Conservation (phyloP, 2,329 filamentous ascomycete species). For the Plenodomus biglobosus region DNA sequence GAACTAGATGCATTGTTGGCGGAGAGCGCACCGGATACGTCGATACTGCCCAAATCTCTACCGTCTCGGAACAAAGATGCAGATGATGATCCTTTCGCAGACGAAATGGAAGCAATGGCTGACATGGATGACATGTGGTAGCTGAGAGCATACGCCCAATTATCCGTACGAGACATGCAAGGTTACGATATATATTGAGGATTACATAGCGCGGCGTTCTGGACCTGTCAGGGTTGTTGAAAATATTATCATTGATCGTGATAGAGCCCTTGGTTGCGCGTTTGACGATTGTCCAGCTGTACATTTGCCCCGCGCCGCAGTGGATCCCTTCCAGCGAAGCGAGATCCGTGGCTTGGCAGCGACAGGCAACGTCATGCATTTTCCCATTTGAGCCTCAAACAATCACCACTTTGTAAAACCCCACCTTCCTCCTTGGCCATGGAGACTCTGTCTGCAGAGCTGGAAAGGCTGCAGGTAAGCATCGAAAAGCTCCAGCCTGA, state of each 20-base stretch:
- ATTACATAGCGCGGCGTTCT: conserved; percentile 33
- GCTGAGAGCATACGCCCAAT: not conserved
- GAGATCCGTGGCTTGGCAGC: conserved; percentile 13
- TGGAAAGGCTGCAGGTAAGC: conserved; percentile 55
- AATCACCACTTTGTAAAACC: conserved; percentile 7
- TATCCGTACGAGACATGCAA: not conserved
- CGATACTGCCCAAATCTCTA: conserved; percentile 9
- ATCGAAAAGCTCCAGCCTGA: conserved; percentile 23
- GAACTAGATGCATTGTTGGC: conserved; percentile 59
- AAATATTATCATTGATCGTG: not conserved
- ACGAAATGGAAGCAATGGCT: conserved; percentile 46
- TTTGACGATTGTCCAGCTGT: not conserved
- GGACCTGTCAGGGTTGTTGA: not conserved
- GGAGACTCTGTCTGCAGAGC: conserved; percentile 51
- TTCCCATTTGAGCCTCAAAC: conserved; percentile 16
- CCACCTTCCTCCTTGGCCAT: conserved; percentile 22
- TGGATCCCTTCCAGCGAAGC: conserved; percentile 11
- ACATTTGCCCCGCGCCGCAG: conserved; percentile 12
- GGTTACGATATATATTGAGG: not conserved
- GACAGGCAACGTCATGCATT: conserved; percentile 24
- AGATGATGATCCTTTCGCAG: conserved; percentile 41
- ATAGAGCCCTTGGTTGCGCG: not conserved
- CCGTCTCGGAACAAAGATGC: conserved; percentile 9
- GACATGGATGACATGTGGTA: conserved; percentile 44
- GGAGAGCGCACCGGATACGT: conserved; percentile 43